Evolutionary conservation across 2,329 filamentous ascomycete species (phyloP), one percentile per base, ranked within the genome.

Genomic region (Aureobasidium sp.): DNA sequence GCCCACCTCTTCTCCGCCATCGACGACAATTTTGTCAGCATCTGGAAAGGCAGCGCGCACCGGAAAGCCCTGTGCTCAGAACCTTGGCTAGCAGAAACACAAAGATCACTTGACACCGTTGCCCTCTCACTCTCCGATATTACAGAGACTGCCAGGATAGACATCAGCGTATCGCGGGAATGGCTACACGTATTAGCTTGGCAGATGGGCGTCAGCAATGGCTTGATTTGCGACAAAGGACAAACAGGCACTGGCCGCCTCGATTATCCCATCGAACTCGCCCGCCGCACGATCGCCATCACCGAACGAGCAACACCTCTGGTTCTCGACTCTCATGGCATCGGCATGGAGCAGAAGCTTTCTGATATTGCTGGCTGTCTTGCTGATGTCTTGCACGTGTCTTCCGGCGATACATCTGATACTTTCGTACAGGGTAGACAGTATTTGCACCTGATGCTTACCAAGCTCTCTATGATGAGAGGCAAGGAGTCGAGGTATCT

Each of bases 321-420:
- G n/a, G 70, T 70, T 6, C 56, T 74, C 26, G 69, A 74, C 46
- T 70, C 68, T 17, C 72, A 74, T 64, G 72, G 72, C 34, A 74
- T 74, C 43, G 72, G 72, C 26, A 74, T 74, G 71, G 71, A 74
- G 63, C 72, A 74, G 61, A 74, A 74, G 62, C 66, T 74, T 10
- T 71, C 69, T 15, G 71, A 74, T 63, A 72, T 74, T 34, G 71
- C 71, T 10, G 69, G 70, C 44, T 74, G 72, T 50, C 69, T 74
- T 8, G 71, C 71, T 3, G 72, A 74, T 59, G 72, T 74, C 1
- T 65, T 74, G n/a, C 66, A 67, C 36, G 73, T 71, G 63, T 72
- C 71, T 12, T 71, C 70, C 29, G 72, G 71, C 50, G 72, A 73
- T 59, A 68, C 65, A 4, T 72, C 70, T 6, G 60, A 67, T 2